phyloP scores from a whole-genome alignment of 1,139 yeast genomes.

The Yueomyces sp. region DNA sequence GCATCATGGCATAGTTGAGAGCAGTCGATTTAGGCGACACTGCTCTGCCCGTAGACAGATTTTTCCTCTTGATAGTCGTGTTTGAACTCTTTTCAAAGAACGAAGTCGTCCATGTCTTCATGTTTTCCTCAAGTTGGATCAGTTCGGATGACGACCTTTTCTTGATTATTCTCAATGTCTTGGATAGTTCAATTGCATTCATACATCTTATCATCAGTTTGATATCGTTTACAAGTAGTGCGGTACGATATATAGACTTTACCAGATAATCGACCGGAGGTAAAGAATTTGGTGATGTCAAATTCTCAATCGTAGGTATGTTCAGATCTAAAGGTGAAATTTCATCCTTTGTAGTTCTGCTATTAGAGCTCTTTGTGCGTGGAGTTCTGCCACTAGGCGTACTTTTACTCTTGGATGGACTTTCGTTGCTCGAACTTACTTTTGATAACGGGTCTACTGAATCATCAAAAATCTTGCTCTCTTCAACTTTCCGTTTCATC shows the following conservation, averaged over 20 bases:
- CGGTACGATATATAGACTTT: constrained; percentile 47
- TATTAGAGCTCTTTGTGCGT: not conserved
- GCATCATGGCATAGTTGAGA: constrained; percentile 2
- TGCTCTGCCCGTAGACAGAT: not conserved
- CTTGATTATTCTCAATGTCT: constrained; percentile 29
- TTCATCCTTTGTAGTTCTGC: not conserved
- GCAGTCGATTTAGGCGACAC: constrained; percentile 1
- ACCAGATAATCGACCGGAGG: constrained; percentile 43
- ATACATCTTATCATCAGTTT: constrained; percentile 50
- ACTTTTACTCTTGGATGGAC: not conserved
- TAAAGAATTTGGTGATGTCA: constrained; percentile 40
- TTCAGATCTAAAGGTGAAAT: constrained; percentile 3
- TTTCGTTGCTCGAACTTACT: constrained; percentile 4
- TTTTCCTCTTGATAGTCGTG: constrained; percentile 2
- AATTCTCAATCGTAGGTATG: constrained; percentile 35
- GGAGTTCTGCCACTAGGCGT: not conserved
- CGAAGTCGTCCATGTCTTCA: constrained; percentile 1
- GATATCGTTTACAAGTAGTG: constrained; percentile 49
- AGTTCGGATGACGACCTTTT: constrained; percentile 13
- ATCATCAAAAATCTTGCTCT: constrained; percentile 15
- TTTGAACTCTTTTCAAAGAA: constrained; percentile 2
- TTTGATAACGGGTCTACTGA: constrained; percentile 20
- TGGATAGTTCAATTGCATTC: constrained; percentile 48
- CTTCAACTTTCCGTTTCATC: constrained; percentile 14
- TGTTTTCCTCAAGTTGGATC: constrained; percentile 1